Evolutionary conservation across 257 asterid genomes (phyloP).

Genomic region (Echites panduratus): DNA sequence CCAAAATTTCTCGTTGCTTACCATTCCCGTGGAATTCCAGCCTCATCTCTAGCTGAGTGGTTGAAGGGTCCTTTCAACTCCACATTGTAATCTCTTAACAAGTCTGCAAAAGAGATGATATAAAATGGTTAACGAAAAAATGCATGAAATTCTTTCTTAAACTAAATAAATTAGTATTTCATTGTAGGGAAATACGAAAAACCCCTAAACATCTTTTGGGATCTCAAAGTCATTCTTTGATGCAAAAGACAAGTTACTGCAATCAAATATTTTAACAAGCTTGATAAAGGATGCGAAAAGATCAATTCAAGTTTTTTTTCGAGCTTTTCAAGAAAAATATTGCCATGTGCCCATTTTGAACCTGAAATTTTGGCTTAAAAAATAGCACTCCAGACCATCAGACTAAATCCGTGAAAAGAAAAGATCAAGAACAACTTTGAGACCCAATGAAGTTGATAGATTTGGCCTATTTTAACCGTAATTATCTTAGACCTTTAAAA

Average conservation of each 20-base stretch:
- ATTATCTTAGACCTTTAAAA: slow-evolving; percentile 49
- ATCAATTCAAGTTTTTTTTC: neutral
- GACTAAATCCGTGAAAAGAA: neutral
- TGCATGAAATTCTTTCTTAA: neutral
- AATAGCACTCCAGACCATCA: neutral
- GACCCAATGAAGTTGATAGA: neutral
- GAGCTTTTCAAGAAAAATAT: too few relatives aligned
- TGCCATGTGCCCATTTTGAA: too few relatives aligned
- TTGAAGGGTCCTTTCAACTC: slow-evolving; percentile 92
- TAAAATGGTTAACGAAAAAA: neutral
- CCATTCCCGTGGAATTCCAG: slow-evolving; percentile 89
- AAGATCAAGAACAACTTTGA: neutral
- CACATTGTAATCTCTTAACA: slow-evolving; percentile 69
- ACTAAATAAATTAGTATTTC: neutral
- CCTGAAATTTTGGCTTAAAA: neutral
- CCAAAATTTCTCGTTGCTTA: slow-evolving; percentile 18
- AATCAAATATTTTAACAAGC: neutral
- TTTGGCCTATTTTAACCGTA: neutral
- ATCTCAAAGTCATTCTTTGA: neutral
- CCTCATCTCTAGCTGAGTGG: slow-evolving; percentile 68
- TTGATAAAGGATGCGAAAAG: neutral
- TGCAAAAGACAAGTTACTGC: neutral
- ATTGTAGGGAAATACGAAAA: slow-evolving; percentile 1
- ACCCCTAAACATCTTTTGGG: neutral
- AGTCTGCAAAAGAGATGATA: slow-evolving; percentile 22